A percentile compares a stretch with the other conserved stretches of the same genome.
These are phyloP conservation scores for Ormosia semicastrata DNA, from an alignment of 306 rosid species.

Conservation along the genomic window DNA sequence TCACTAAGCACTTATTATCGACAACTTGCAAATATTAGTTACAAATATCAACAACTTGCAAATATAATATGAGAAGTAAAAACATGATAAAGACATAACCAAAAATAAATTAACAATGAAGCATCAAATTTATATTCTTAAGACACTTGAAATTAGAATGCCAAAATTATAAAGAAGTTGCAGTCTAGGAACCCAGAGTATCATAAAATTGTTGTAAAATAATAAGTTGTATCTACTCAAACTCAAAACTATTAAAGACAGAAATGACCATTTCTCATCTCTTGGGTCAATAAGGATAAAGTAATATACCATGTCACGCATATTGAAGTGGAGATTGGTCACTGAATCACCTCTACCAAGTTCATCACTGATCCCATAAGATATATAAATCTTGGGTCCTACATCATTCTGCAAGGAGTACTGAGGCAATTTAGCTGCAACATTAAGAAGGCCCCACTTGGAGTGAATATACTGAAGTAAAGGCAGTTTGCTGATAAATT, in stretches of 20 bases:
- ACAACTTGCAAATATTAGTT: slow-evolving; percentile 7
- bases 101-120: slow-evolving; percentile 9
- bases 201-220: not conserved
- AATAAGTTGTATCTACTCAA: not conserved
- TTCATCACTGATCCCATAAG: slow-evolving; percentile 77
- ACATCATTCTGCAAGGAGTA: slow-evolving; percentile 97
- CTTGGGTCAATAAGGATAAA: slow-evolving; percentile 12
- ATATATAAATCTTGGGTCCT: slow-evolving; percentile 89
- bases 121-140: slow-evolving; percentile 15
- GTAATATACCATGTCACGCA: slow-evolving; percentile 90
- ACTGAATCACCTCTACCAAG: slow-evolving; percentile 68
- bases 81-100: not conserved
- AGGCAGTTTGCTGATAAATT: slow-evolving; percentile 91
- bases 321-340: slow-evolving; percentile 89
- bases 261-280: slow-evolving; percentile 13
- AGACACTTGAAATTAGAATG: slow-evolving; percentile 16
- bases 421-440: slow-evolving; percentile 98
- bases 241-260: slow-evolving; percentile 4
- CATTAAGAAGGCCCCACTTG: slow-evolving; percentile 98
- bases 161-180: not conserved
- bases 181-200: not conserved
- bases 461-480: slow-evolving; percentile 95
- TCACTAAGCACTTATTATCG: not conserved
- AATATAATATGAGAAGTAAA: slow-evolving; percentile 4
- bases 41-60: too few species aligned